Evolutionary conservation across 1,284 basidiomycete genomes (phyloP).

Genomic region (Tremellales sp.): DNA sequence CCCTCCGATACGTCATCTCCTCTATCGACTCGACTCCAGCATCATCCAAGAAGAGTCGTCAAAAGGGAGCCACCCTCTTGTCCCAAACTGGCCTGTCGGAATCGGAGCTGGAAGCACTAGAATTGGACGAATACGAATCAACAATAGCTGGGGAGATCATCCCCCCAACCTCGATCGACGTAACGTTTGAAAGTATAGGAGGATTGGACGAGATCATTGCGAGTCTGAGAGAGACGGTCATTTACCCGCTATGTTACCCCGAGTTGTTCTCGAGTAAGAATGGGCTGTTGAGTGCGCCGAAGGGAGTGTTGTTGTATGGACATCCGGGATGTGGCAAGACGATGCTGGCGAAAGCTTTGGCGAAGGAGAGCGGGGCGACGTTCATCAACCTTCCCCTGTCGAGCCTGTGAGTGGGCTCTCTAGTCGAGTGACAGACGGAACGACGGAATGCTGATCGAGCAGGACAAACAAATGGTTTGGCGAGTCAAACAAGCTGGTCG

Average conservation of each 20-base stretch:
- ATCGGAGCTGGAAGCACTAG: constrained; percentile 50
- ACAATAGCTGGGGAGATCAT: constrained; percentile 55
- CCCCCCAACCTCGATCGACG: constrained; percentile 51
- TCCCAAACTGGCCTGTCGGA: constrained; percentile 39
- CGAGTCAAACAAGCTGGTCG: constrained; percentile 96
- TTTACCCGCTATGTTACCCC: constrained; percentile 91
- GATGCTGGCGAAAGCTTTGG: constrained; percentile 91
- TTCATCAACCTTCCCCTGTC: constrained; percentile 83
- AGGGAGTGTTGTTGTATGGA: constrained; percentile 74
- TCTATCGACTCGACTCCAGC: constrained; percentile 29
- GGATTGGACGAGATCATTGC: constrained; percentile 90
- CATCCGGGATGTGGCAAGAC: constrained; percentile 94
- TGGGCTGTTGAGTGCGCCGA: constrained; percentile 55
- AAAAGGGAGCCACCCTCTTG: constrained; percentile 43
- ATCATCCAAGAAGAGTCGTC: constrained; percentile 36
- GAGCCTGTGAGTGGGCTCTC: constrained; percentile 52
- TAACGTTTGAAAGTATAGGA: constrained; percentile 61
- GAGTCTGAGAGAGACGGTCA: constrained; percentile 89
- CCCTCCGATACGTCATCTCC: constrained; percentile 46
- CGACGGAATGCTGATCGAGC: neutral
- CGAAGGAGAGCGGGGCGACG: constrained; percentile 93
- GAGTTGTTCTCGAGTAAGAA: constrained; percentile 75
- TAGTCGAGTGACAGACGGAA: neutral
- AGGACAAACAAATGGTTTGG: constrained; percentile 91
- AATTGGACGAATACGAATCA: constrained; percentile 55